phyloP scores from a whole-genome alignment of 768 basidiomycete species.

The Serpula lacrymans region DNA sequence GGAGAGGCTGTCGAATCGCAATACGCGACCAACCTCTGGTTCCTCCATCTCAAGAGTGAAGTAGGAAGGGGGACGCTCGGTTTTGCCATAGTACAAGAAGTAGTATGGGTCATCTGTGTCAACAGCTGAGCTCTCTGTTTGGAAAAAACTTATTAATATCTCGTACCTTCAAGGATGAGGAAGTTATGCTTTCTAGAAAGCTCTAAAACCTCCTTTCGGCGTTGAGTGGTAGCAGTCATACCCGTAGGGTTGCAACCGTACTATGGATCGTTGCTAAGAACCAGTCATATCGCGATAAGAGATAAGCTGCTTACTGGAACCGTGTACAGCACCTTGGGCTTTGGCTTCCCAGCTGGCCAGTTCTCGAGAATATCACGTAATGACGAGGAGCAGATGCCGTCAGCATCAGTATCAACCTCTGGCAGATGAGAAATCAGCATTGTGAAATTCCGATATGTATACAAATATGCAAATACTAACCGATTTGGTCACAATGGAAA shows the following conservation, averaged over 20 bases:
- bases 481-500: conserved; percentile 57
- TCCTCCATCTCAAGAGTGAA: conserved; percentile 73
- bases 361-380: conserved; percentile 63
- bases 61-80: conserved; percentile 69
- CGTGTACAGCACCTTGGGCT: conserved; percentile 79
- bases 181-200: conserved; percentile 73
- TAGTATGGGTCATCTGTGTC: conserved; percentile 74
- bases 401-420: conserved; percentile 78
- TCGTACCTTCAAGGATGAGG: conserved; percentile 81
- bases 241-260: conserved; percentile 89
- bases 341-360: conserved; percentile 71
- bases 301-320: conserved; percentile 52
- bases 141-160: background rate
- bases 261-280: conserved; percentile 26
- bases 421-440: conserved; percentile 8
- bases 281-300: conserved; percentile 5
- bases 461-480: conserved; percentile 30
- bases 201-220: conserved; percentile 67
- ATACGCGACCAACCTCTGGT: conserved; percentile 68
- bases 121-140: background rate
- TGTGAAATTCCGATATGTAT: conserved; percentile 1
- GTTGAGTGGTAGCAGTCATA: conserved; percentile 64
- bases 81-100: conserved; percentile 70
- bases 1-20: conserved; percentile 88
- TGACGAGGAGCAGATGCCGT: conserved; percentile 61